These are phyloP conservation scores for Aspergillus sp. DNA, from an alignment of 2,329 filamentous ascomycete genomes.

Conservation along the genomic window DNA sequence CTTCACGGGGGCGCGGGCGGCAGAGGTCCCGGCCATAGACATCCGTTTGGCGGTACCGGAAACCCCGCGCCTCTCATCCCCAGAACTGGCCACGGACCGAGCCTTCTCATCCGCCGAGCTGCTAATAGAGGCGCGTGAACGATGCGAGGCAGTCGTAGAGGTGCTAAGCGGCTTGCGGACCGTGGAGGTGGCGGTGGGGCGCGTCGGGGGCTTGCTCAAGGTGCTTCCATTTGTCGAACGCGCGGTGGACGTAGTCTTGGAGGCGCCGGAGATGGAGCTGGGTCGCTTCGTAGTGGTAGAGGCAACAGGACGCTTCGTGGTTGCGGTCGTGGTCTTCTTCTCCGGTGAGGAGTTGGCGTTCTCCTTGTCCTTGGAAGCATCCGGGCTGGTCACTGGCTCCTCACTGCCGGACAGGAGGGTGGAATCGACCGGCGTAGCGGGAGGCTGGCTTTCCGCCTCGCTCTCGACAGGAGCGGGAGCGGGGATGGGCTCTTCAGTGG, in stretches of 20 bases:
- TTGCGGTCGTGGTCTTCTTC: conserved; percentile 29
- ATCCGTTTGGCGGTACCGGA: conserved; percentile 45
- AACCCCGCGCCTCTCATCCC: conserved; percentile 45
- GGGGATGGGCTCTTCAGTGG: conserved; percentile 33
- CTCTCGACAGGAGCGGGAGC: conserved; percentile 17
- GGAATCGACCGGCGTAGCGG: conserved; percentile 35
- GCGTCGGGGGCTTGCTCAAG: conserved; percentile 46
- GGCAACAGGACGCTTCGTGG: conserved; percentile 34
- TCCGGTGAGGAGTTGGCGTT: conserved; percentile 29
- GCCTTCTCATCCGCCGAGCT: conserved; percentile 45
- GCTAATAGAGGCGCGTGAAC: conserved; percentile 42
- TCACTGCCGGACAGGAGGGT: conserved; percentile 33
- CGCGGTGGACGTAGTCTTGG: conserved; percentile 26
- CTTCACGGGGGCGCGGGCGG: conserved; percentile 35
- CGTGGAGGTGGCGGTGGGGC: conserved; percentile 34
- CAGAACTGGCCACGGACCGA: conserved; percentile 42
- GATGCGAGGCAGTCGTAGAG: conserved; percentile 38
- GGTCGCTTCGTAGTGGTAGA: conserved; percentile 37
- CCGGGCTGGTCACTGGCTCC: conserved; percentile 34
- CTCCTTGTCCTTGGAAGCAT: conserved; percentile 35
- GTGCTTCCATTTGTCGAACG: conserved; percentile 36
- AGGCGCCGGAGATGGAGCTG: conserved; percentile 31
- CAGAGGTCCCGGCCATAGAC: conserved; percentile 41
- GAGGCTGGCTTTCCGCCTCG: conserved; percentile 28
- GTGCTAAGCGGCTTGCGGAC: conserved; percentile 37